A percentile compares a stretch with the other conserved stretches of the same genome.
Evolutionary conservation across 2,329 filamentous ascomycete genomes (phyloP).

Genomic region (Ascocoryne sarcoides): DNA sequence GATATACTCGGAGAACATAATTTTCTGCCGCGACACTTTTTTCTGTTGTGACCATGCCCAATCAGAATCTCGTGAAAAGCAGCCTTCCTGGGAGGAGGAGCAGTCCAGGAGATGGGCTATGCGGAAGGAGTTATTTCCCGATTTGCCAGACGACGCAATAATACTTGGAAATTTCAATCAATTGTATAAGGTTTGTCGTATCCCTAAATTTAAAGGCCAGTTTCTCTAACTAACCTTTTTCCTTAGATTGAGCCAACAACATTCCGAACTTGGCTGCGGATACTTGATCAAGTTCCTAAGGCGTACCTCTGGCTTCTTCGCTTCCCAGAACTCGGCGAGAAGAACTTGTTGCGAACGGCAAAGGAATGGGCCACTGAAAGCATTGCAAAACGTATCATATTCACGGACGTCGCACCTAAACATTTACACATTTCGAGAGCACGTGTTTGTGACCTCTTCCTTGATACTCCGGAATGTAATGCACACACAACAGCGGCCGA

Average conservation of each 20-base stretch:
- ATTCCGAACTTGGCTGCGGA: slow-evolving; percentile 91
- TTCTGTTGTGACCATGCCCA: slow-evolving; percentile 96
- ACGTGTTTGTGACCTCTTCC: slow-evolving; percentile 84
- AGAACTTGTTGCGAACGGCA: slow-evolving; percentile 73
- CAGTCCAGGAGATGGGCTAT: slow-evolving; percentile 78
- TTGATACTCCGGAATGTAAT: slow-evolving; percentile 97
- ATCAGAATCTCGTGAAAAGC: slow-evolving; percentile 67
- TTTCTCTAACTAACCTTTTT: slow-evolving; percentile 1
- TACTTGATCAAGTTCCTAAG: slow-evolving; percentile 75
- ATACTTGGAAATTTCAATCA: slow-evolving; percentile 99
- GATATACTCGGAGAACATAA: slow-evolving; percentile 95
- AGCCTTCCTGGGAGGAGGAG: slow-evolving; percentile 74
- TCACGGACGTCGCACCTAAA: slow-evolving; percentile 95
- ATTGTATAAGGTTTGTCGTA: slow-evolving; percentile 74
- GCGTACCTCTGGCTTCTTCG: slow-evolving; percentile 92
- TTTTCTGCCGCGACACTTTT: slow-evolving; percentile 90
- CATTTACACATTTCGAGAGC: slow-evolving; percentile 88
- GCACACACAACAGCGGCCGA: slow-evolving; percentile 96
- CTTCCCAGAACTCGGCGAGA: slow-evolving; percentile 88
- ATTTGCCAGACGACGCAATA: slow-evolving; percentile 70
- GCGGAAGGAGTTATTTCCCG: slow-evolving; percentile 86
- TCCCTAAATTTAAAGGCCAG: neutral
- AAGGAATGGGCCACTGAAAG: slow-evolving; percentile 74
- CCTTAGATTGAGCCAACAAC: slow-evolving; percentile 88
- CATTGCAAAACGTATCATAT: slow-evolving; percentile 79